Conservation (phyloP, 1,284 basidiomycete species). For the Ganoderma multipileum region DNA sequence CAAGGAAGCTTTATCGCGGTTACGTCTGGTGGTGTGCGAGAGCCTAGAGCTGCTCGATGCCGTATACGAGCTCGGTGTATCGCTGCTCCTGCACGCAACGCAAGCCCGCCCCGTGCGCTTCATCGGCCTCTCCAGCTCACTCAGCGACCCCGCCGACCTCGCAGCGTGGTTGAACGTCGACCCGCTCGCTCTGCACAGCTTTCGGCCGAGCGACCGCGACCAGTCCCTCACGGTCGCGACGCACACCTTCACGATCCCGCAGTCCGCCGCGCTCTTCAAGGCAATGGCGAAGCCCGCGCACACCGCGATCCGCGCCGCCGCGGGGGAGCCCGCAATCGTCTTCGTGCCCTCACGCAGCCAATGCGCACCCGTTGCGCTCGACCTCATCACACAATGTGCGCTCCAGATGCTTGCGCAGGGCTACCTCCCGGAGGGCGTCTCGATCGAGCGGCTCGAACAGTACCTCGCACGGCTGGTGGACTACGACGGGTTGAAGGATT, state of each 20-base stretch:
- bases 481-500: conserved; percentile 65
- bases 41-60: conserved; percentile 87
- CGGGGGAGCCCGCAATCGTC: conserved; percentile 71
- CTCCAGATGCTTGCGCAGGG: conserved; percentile 78
- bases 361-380: conserved; percentile 79
- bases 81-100: conserved; percentile 70
- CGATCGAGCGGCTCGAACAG: conserved; percentile 67
- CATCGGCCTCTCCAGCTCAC: conserved; percentile 81
- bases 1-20: conserved; percentile 43
- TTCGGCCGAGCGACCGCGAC: conserved; percentile 85
- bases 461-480: conserved; percentile 72
- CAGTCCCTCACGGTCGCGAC: conserved; percentile 76
- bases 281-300: conserved; percentile 94
- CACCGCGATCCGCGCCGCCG: conserved; percentile 57
- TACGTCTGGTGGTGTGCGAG: conserved; percentile 83
- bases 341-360: conserved; percentile 92
- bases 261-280: conserved; percentile 89
- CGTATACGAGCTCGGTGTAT: conserved; percentile 84
- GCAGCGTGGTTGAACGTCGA: conserved; percentile 87
- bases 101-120: conserved; percentile 72
- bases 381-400: conserved; percentile 89
- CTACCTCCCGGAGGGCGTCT: conserved; percentile 65
- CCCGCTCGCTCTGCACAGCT: conserved; percentile 72
- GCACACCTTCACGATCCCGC: conserved; percentile 86
- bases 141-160: conserved; percentile 84